These are phyloP conservation scores for Exophiala xenobiotica DNA, from an alignment of 2,329 filamentous ascomycete genomes.

Conservation along the genomic window DNA sequence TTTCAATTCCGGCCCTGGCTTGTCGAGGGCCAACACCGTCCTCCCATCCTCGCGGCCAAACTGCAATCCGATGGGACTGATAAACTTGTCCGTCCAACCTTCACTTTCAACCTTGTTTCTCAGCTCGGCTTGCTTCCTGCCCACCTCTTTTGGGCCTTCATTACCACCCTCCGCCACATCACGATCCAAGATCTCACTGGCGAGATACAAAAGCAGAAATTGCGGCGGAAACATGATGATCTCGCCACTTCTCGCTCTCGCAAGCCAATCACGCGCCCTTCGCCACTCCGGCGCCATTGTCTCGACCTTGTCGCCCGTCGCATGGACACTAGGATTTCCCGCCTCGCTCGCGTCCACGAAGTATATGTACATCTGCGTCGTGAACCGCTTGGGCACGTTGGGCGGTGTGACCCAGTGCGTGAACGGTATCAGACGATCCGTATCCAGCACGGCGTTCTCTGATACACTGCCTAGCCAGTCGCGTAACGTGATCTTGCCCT, in stretches of 20 bases:
- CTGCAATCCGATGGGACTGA: slow-evolving; percentile 41
- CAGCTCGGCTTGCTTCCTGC: slow-evolving; percentile 45
- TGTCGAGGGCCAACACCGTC: slow-evolving; percentile 53
- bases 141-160: slow-evolving; percentile 12
- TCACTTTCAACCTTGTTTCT: slow-evolving; percentile 45
- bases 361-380: slow-evolving; percentile 96
- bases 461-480: slow-evolving; percentile 58
- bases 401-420: slow-evolving; percentile 79
- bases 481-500: slow-evolving; percentile 62
- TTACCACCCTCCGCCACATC: slow-evolving; percentile 5
- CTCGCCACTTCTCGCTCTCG: slow-evolving; percentile 59
- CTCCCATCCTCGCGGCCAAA: slow-evolving; percentile 48
- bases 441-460: slow-evolving; percentile 52
- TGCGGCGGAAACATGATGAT: slow-evolving; percentile 91
- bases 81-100: slow-evolving; percentile 49
- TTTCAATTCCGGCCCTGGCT: slow-evolving; percentile 57
- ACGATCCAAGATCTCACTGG: slow-evolving; percentile 50
- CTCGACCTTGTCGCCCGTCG: slow-evolving; percentile 67
- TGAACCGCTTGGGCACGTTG: slow-evolving; percentile 70
- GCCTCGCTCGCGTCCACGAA: slow-evolving; percentile 35
- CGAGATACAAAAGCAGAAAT: slow-evolving; percentile 59
- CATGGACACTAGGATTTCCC: slow-evolving; percentile 53
- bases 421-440: slow-evolving; percentile 70
- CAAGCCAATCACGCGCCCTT: slow-evolving; percentile 67
- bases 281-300: slow-evolving; percentile 78